These are phyloP conservation scores for Sporobolus alterniflorus DNA, from an alignment of 202 grass and related monocot species.

Conservation along the genomic window DNA sequence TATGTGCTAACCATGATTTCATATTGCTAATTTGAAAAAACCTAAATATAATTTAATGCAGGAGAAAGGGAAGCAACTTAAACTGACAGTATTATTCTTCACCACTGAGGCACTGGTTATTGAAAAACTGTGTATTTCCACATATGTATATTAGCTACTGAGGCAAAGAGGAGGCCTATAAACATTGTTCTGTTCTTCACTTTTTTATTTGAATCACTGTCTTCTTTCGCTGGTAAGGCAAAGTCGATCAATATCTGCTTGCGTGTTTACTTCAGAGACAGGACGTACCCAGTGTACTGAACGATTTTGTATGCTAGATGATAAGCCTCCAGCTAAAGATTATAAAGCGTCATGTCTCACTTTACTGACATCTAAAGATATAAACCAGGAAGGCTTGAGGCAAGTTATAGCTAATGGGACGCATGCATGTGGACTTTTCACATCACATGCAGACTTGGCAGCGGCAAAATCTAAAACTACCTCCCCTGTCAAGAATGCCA, in stretches of 20 bases:
- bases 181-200: not conserved
- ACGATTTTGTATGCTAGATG: not conserved
- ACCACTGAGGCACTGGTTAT: not conserved
- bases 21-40: not conserved
- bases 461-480: too few relatives aligned
- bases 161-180: not conserved
- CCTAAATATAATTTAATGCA: not conserved
- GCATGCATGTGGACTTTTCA: not conserved
- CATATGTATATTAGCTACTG: not conserved
- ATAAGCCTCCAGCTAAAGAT: constrained; percentile 27
- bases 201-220: not conserved
- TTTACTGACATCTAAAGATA: constrained; percentile 24
- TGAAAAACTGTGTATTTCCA: not conserved
- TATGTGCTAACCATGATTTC: constrained; percentile 28
- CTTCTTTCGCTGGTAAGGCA: too few relatives aligned
- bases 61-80: constrained; percentile 4
- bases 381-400: constrained; percentile 25
- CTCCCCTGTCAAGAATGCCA: too few relatives aligned
- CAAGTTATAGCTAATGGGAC: not conserved
- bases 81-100: not conserved
- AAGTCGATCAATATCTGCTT: not conserved
- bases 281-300: too few relatives aligned
- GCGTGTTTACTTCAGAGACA: too few relatives aligned
- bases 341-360: constrained; percentile 31
- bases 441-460: constrained; percentile 16